phyloP scores from a whole-genome alignment of 192 early-diverging fungal species.

The Spizellomyces punctatus region DNA sequence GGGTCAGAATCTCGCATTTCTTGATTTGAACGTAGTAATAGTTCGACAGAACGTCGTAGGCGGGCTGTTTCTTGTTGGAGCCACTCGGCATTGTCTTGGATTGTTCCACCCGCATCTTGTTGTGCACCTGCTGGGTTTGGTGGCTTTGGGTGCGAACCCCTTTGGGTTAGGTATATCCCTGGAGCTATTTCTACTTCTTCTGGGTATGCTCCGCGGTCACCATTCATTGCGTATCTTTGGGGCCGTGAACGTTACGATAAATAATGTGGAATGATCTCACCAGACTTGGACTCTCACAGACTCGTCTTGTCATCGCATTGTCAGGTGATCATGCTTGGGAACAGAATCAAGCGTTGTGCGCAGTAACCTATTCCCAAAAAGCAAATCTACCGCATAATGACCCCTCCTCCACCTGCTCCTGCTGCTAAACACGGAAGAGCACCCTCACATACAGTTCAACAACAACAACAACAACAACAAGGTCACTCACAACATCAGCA shows the following conservation, averaged over 20 bases:
- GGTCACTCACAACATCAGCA: conserved; percentile 2
- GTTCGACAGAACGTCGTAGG: conserved; percentile 14
- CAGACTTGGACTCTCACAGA: background rate
- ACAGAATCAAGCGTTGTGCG: background rate
- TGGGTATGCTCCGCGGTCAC: background rate
- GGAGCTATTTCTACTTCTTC: background rate
- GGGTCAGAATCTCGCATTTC: conserved; percentile 8
- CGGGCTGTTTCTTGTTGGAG: conserved; percentile 17
- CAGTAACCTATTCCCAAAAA: background rate
- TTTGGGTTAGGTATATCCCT: background rate
- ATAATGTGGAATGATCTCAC: background rate
- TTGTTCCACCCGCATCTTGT: background rate
- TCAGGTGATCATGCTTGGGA: background rate
- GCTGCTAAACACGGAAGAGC: background rate
- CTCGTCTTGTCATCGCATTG: background rate
- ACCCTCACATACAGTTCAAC: background rate
- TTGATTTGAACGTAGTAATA: conserved; percentile 6
- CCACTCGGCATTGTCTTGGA: background rate
- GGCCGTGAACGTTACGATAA: background rate
- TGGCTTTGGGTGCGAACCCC: background rate
- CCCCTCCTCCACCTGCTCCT: background rate
- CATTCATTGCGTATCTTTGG: background rate
- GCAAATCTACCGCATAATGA: background rate
- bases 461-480: conserved; percentile 1
- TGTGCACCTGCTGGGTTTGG: background rate